phyloP scores from a whole-genome alignment of 169 alveolate genomes.

The Cryptosporidium canis region DNA sequence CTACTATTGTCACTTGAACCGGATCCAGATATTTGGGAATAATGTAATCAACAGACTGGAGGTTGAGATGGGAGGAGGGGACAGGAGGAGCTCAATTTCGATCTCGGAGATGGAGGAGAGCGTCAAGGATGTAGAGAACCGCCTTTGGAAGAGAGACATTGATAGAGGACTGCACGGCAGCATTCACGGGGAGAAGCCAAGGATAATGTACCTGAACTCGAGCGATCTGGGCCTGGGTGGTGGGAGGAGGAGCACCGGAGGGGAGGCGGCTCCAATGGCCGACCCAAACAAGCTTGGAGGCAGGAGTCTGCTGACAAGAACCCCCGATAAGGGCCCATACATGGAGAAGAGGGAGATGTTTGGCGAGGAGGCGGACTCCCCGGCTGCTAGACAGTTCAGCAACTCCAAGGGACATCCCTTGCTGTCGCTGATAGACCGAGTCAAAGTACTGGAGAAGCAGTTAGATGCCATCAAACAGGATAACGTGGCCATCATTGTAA shows the following conservation, averaged over 20 bases:
- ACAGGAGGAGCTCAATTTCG: conserved; percentile 52
- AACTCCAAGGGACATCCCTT: conserved; percentile 34
- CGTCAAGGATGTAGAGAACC: conserved; percentile 55
- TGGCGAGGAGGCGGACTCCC: neutral
- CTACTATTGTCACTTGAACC: conserved; percentile 47
- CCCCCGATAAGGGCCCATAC: neutral
- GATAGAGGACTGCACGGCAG: conserved; percentile 19
- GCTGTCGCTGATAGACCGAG: conserved; percentile 34
- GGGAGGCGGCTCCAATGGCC: neutral
- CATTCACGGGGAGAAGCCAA: neutral
- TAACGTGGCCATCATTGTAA: neutral
- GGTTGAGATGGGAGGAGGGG: conserved; percentile 47
- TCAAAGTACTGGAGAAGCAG: conserved; percentile 43
- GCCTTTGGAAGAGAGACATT: conserved; percentile 29
- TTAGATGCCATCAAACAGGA: conserved; percentile 1
- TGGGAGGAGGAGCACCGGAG: neutral
- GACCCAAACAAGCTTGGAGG: neutral
- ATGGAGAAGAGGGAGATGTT: neutral
- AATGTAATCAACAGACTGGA: conserved; percentile 46
- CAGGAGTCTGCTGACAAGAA: neutral
- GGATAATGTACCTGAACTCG: neutral
- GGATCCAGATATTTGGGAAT: conserved; percentile 64
- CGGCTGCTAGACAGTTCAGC: neutral
- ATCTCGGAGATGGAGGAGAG: conserved; percentile 49
- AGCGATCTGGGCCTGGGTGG: neutral